These are phyloP conservation scores for Echites panduratus DNA, from an alignment of 257 asterid genomes.

Conservation along the genomic window DNA sequence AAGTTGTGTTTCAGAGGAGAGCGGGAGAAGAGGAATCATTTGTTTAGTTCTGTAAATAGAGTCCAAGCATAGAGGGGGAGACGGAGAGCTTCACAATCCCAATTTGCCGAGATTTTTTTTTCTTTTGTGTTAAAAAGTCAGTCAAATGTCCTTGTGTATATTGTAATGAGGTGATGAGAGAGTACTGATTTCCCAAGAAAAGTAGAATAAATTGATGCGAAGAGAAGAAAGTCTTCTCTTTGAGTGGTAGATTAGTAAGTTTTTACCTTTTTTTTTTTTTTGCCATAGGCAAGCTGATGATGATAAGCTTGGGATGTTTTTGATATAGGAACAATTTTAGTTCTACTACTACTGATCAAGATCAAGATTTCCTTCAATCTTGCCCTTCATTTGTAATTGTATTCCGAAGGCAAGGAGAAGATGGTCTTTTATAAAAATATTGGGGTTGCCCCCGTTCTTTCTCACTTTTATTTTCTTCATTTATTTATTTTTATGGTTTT, in stretches of 20 bases:
- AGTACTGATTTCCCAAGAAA: slow-evolving; percentile 12
- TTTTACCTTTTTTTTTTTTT: neutral
- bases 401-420: slow-evolving; percentile 15
- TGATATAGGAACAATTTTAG: slow-evolving; percentile 7
- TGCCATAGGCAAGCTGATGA: neutral
- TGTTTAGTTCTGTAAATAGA: slow-evolving; percentile 8
- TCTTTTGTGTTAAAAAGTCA: slow-evolving; percentile 5
- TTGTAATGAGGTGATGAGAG: slow-evolving; percentile 20
- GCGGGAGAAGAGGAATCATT: neutral
- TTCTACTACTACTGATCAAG: neutral
- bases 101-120: slow-evolving; percentile 20
- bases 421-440: slow-evolving; percentile 10
- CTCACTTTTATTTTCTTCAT: neutral
- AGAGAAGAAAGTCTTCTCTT: slow-evolving; percentile 24
- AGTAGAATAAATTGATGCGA: slow-evolving; percentile 13
- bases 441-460: neutral
- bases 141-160: slow-evolving; percentile 16
- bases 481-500: neutral
- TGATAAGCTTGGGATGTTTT: slow-evolving; percentile 5
- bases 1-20: neutral
- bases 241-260: neutral
- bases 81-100: neutral
- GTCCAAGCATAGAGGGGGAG: slow-evolving; percentile 10
- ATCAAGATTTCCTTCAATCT: slow-evolving; percentile 4
- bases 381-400: slow-evolving; percentile 33